These are phyloP conservation scores for Leccinum ochraceum DNA, from an alignment of 768 basidiomycete species.

Conservation along the genomic window DNA sequence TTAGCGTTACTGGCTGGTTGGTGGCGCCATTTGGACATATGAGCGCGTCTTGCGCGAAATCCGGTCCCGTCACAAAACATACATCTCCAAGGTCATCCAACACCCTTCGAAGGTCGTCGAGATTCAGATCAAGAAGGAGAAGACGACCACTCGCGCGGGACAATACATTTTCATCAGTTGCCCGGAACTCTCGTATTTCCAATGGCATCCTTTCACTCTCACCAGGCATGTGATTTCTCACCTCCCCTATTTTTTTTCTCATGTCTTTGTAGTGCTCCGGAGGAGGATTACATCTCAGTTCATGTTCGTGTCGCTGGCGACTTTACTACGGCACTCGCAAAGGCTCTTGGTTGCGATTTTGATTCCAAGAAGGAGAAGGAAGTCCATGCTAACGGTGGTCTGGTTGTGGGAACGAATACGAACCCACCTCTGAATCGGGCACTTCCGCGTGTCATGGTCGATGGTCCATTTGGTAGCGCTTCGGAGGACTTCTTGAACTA, in stretches of 20 bases:
- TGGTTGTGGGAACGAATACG: conserved; percentile 57
- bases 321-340: conserved; percentile 82
- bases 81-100: conserved; percentile 92
- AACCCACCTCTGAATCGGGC: conserved; percentile 67
- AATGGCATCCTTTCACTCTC: conserved; percentile 97
- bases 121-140: conserved; percentile 97
- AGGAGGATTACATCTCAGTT: conserved; percentile 93
- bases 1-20: conserved; percentile 88
- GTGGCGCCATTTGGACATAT: conserved; percentile 79
- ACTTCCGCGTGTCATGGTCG: conserved; percentile 92
- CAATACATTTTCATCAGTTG: conserved; percentile 93
- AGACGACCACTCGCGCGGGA: conserved; percentile 77
- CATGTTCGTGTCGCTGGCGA: conserved; percentile 94
- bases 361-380: conserved; percentile 51
- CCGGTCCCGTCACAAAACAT: conserved; percentile 87
- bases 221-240: conserved; percentile 53
- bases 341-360: conserved; percentile 83
- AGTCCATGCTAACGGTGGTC: conserved; percentile 48
- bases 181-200: conserved; percentile 92
- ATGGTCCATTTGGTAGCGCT: conserved; percentile 93
- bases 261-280: conserved; percentile 64
- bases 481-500: conserved; percentile 90
- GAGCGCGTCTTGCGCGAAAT: conserved; percentile 94
- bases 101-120: conserved; percentile 95
- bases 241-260: not conserved